Evolutionary conservation across 768 basidiomycete genomes (phyloP).

Genomic region (Tricholoma terreum): DNA sequence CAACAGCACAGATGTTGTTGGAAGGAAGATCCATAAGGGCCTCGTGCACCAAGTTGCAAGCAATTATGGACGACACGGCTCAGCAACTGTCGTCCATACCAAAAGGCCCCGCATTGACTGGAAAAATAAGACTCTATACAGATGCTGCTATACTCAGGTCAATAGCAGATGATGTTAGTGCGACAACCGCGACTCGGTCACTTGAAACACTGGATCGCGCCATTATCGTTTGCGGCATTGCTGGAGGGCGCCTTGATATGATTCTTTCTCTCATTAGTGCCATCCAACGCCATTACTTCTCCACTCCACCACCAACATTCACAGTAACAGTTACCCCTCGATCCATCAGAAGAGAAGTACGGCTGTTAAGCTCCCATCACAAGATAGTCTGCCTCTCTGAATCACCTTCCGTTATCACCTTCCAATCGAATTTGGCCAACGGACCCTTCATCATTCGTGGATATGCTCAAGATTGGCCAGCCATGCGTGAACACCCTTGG

Average conservation of each 20-base stretch:
- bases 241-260: conserved; percentile 57
- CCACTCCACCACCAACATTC: conserved; percentile 1
- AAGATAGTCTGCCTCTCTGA: conserved; percentile 39
- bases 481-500: conserved; percentile 71
- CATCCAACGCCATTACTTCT: conserved; percentile 47
- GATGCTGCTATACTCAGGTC: conserved; percentile 65
- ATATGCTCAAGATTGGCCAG: conserved; percentile 75
- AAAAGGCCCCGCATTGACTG: conserved; percentile 27
- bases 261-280: conserved; percentile 58
- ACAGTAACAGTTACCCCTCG: neutral
- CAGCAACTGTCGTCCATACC: conserved; percentile 44
- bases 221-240: conserved; percentile 80
- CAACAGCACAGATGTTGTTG: conserved; percentile 6
- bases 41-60: conserved; percentile 27
- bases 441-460: conserved; percentile 73
- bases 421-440: conserved; percentile 40
- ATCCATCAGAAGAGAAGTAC: neutral
- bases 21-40: conserved; percentile 2
- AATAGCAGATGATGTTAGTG: conserved; percentile 35
- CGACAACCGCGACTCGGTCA: conserved; percentile 33
- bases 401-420: conserved; percentile 58
- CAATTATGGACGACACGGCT: conserved; percentile 40
- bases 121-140: conserved; percentile 73
- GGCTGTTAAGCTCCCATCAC: conserved; percentile 19
- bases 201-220: conserved; percentile 71